A percentile compares a stretch with the other conserved stretches of the same genome.
Evolutionary conservation across 345 rosid genomes (phyloP).

Genomic region (Brassica nigra): DNA sequence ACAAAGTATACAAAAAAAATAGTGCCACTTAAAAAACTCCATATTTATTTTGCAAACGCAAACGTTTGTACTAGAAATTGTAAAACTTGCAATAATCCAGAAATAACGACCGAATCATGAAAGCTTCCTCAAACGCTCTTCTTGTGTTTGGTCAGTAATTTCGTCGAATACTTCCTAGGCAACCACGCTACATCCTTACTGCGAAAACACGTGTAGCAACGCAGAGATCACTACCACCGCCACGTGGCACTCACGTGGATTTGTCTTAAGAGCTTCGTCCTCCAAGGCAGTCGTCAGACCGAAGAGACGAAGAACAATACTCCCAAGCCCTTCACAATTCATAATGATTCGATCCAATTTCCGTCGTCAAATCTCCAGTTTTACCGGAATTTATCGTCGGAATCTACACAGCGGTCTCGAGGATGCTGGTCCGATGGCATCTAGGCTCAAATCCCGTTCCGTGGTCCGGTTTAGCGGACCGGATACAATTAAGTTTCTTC

Average conservation of each 20-base stretch:
- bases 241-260: conserved; percentile 28
- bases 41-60: no score
- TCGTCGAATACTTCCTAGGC: conserved; percentile 26
- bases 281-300: conserved; percentile 6
- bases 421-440: conserved; percentile 55
- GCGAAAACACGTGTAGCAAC: conserved; percentile 11
- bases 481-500: conserved; percentile 86
- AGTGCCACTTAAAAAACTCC: no score
- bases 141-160: background rate
- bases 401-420: conserved; percentile 36
- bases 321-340: background rate
- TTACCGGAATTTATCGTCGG: conserved; percentile 18
- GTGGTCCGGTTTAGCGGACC: conserved; percentile 86
- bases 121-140: background rate
- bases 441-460: conserved; percentile 66
- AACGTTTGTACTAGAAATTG: no score
- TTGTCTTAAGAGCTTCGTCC: conserved; percentile 7
- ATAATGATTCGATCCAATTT: conserved; percentile 30
- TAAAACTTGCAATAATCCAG: no score
- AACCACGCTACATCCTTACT: background rate
- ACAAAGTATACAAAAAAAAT: no score
- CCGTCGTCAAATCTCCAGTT: conserved; percentile 24
- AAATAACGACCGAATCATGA: background rate
- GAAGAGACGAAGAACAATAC: background rate
- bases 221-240: background rate